phyloP scores from a whole-genome alignment of 331 rosid species.

The Saraca asoca region DNA sequence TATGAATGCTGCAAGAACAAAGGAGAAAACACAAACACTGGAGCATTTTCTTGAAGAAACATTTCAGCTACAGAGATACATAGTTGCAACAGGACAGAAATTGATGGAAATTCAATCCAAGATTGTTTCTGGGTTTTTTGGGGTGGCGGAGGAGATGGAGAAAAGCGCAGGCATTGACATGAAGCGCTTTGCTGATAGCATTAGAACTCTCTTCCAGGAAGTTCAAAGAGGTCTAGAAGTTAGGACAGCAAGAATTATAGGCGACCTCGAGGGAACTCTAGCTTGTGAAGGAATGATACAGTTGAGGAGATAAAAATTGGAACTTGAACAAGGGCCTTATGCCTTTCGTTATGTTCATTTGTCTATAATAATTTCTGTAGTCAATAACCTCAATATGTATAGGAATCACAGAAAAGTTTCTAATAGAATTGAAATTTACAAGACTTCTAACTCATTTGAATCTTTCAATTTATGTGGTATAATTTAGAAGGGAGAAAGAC shows the following conservation, averaged over 20 bases:
- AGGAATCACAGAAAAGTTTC: slow-evolving; percentile 34
- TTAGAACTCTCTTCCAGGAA: slow-evolving; percentile 68
- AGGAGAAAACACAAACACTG: slow-evolving; percentile 64
- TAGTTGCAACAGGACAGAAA: slow-evolving; percentile 88
- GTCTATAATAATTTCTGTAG: slow-evolving; percentile 35
- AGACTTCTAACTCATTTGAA: slow-evolving; percentile 4
- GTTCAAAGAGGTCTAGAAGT: slow-evolving; percentile 92
- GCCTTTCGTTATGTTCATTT: slow-evolving; percentile 26
- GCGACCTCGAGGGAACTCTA: slow-evolving; percentile 90
- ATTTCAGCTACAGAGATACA: slow-evolving; percentile 82
- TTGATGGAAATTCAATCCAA: slow-evolving; percentile 68
- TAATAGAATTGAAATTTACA: slow-evolving; percentile 30
- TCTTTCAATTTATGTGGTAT: no score
- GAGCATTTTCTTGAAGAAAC: slow-evolving; percentile 80
- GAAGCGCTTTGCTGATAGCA: slow-evolving; percentile 67
- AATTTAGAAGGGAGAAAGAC: no score
- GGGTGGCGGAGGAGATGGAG: slow-evolving; percentile 62
- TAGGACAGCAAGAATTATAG: slow-evolving; percentile 78
- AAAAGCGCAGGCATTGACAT: slow-evolving; percentile 71
- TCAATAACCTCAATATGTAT: slow-evolving; percentile 48
- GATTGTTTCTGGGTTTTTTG: slow-evolving; percentile 60
- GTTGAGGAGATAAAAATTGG: slow-evolving; percentile 55
- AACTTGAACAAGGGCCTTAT: neutral
- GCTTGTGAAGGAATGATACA: slow-evolving; percentile 89
- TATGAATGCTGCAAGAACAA: slow-evolving; percentile 54